phyloP scores from a whole-genome alignment of 768 basidiomycete species.

The Lactifluus hygrophoroides region DNA sequence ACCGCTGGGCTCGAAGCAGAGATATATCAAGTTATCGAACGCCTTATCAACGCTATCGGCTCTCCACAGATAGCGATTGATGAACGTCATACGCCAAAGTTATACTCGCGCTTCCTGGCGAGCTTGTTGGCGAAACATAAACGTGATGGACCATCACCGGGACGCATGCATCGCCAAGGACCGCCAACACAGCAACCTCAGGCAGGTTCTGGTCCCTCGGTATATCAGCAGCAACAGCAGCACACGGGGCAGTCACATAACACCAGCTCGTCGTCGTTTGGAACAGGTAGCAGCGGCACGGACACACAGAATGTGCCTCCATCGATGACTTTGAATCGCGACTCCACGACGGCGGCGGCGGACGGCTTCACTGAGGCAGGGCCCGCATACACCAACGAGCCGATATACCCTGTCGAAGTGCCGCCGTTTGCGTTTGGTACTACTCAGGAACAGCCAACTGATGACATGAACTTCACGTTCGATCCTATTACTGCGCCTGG shows the following conservation, averaged over 20 bases:
- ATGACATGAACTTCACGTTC: conserved; percentile 14
- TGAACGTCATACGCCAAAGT: conserved; percentile 70
- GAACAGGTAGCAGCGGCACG: not conserved
- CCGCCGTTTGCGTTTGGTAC: conserved; percentile 8
- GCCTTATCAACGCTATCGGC: conserved; percentile 57
- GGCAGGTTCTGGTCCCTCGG: not conserved
- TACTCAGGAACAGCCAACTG: not conserved
- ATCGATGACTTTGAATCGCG: not conserved
- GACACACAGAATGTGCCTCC: not conserved
- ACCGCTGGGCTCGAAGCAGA: conserved; percentile 48
- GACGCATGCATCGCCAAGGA: conserved; percentile 9
- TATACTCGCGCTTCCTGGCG: conserved; percentile 73
- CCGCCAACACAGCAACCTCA: conserved; percentile 15
- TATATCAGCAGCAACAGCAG: not conserved
- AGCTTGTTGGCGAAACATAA: conserved; percentile 52
- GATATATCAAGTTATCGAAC: conserved; percentile 55
- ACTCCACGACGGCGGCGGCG: not conserved
- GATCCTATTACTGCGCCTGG: conserved; percentile 3
- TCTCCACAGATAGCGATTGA: conserved; percentile 69
- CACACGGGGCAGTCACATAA: not conserved
- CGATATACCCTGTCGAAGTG: not conserved
- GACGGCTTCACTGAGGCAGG: not conserved
- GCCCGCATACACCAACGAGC: not conserved
- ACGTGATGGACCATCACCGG: conserved; percentile 19
- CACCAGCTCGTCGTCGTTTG: not conserved